Evolutionary conservation across 352 stramenopile species (phyloP).

Genomic region (Blastocystis sp.): DNA sequence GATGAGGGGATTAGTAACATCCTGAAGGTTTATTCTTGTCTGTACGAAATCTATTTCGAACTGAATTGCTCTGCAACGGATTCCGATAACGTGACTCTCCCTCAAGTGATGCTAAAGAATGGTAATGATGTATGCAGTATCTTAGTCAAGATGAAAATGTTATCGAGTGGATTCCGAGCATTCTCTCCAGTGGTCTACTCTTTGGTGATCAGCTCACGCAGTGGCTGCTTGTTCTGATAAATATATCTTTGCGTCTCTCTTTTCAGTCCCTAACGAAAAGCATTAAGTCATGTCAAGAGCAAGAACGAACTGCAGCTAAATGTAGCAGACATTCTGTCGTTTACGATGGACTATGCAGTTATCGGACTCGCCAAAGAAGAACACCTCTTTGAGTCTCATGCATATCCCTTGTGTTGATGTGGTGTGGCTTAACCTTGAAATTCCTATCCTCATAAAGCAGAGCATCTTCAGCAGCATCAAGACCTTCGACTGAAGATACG

Average conservation of each 20-base stretch:
- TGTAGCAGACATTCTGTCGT: not conserved
- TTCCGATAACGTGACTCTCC: not conserved
- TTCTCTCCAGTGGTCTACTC: not conserved
- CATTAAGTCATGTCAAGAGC: not conserved
- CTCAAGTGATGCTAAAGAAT: not conserved
- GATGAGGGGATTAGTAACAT: not conserved
- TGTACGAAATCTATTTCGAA: constrained; percentile 45
- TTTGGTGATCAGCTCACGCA: constrained; percentile 2
- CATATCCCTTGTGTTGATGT: not conserved
- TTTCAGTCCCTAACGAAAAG: not conserved
- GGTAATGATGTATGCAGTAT: not conserved
- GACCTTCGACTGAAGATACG: not conserved
- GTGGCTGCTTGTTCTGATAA: not conserved
- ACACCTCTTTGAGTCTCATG: not conserved
- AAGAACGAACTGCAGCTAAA: constrained; percentile 11
- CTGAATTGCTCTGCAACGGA: not conserved
- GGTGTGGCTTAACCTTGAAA: not conserved
- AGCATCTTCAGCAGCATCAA: constrained; percentile 13
- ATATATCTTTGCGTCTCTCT: not conserved
- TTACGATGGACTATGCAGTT: not conserved
- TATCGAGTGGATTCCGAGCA: constrained; percentile 2
- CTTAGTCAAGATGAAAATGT: constrained; percentile 1
- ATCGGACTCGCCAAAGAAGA: not conserved
- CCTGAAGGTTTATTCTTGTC: not conserved
- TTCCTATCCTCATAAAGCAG: not conserved